Evolutionary conservation across 2,329 filamentous ascomycete genomes (phyloP), one percentile per base, ranked within the genome.

Genomic region (Penicillium nordicum): DNA sequence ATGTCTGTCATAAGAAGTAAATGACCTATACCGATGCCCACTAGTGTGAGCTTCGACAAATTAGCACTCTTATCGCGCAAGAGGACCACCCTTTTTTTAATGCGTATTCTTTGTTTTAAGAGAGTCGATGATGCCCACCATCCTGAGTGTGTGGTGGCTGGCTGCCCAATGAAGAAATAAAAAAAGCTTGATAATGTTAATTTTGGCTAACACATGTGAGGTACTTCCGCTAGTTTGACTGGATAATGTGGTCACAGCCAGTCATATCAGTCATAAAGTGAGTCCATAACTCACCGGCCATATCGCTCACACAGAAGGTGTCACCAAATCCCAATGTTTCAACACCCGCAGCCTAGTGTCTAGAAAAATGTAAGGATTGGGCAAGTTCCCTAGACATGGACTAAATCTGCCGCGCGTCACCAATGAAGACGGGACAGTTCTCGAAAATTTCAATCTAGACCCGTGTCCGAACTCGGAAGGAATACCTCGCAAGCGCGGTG

Each of bases 261-360:
- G n/a, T 66, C 23, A 58, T 62, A 27, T 72, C 3, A 18, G 6
- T 29, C 16, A 30, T 10, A 29, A 5, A 43, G 23, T 7, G 8
- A 9, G 16, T 10, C 32, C 16, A 90, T 78, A 96, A 6, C 79
- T 96, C 48, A 79, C 91, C 49, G 91, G 92, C 82, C 32, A 86
- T 53, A 85, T 85, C 5, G 77, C 82, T 8, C 72, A 82, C 14
- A 68, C 76, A 53, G 11, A 57, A 61, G 54, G 16, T 52, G 16
- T 16, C 38, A 32, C 16, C 8, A 27, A 27, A 27, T 11, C 21
- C 50, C 6, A 44, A 53, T 30, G 18, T 18, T 52, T 18, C 12
- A 59, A 25, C 42, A 27, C 47, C 54, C 23, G 18, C 36, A 43
- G 32, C 30, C 23, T 34, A 47, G 37, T 21, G 5, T 18, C n/a